Evolutionary conservation across 2,329 filamentous ascomycete genomes (phyloP).

Genomic region (Blastomyces percursus): DNA sequence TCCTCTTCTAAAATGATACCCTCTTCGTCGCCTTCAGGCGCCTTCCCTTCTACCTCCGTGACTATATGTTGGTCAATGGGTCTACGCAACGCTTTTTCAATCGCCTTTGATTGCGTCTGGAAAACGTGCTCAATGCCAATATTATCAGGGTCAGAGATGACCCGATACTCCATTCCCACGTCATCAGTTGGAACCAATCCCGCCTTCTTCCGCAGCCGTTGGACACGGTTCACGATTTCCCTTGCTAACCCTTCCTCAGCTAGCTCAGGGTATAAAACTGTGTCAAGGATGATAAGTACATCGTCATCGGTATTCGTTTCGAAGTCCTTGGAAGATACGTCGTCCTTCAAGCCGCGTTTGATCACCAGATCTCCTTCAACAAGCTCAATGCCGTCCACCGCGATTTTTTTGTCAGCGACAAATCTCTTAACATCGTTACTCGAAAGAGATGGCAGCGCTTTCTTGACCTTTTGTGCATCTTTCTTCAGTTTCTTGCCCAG

Average conservation of each 20-base stretch:
- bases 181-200: constrained; percentile 86
- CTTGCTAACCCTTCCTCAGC: constrained; percentile 79
- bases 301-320: constrained; percentile 85
- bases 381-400: constrained; percentile 76
- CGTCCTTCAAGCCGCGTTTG: constrained; percentile 64
- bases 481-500: constrained; percentile 97
- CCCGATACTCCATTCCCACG: constrained; percentile 83
- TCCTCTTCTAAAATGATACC: constrained; percentile 68
- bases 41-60: constrained; percentile 49
- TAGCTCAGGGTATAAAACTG: constrained; percentile 69
- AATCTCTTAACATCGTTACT: constrained; percentile 74
- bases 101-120: constrained; percentile 52
- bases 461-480: constrained; percentile 82
- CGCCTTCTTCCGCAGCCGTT: constrained; percentile 87
- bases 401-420: constrained; percentile 59
- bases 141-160: constrained; percentile 66
- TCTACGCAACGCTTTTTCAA: constrained; percentile 67
- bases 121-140: constrained; percentile 63
- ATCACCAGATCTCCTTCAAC: constrained; percentile 74
- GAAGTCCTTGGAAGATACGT: constrained; percentile 58
- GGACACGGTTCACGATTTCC: constrained; percentile 87
- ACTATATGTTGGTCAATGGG: constrained; percentile 60
- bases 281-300: constrained; percentile 83
- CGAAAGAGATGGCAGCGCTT: constrained; percentile 67
- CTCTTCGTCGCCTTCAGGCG: constrained; percentile 42